Evolutionary conservation across 345 rosid species (phyloP).

Genomic region (Nasturtium officinale): DNA sequence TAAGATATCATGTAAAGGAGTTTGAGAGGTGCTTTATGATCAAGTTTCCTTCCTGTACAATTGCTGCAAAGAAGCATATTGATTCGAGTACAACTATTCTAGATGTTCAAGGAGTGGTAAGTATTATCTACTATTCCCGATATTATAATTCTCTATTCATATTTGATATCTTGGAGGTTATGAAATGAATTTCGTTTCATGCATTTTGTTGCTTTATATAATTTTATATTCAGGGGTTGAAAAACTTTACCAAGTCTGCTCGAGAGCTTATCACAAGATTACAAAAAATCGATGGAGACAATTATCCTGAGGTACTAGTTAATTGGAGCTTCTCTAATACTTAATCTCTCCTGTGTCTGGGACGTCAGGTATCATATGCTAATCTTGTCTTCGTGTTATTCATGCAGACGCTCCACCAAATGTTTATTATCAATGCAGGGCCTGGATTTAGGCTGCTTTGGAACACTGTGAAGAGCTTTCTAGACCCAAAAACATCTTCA

Average conservation of each 20-base stretch:
- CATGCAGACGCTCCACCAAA: constrained; percentile 92
- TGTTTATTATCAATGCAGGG: constrained; percentile 98
- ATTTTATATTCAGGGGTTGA: constrained; percentile 67
- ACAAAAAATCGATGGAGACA: constrained; percentile 93
- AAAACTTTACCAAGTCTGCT: constrained; percentile 93
- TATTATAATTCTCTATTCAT: neutral
- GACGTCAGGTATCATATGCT: constrained; percentile 60
- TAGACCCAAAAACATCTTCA: constrained; percentile 94
- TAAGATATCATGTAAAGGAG: constrained; percentile 91
- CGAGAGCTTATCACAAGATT: constrained; percentile 89
- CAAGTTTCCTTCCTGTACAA: constrained; percentile 95
- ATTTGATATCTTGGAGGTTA: constrained; percentile 25
- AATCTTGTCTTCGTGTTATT: constrained; percentile 30
- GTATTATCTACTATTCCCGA: constrained; percentile 11
- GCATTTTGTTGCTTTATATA: constrained; percentile 4
- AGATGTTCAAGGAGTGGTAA: constrained; percentile 99
- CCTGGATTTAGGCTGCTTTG: constrained; percentile 91
- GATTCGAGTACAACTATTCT: constrained; percentile 95
- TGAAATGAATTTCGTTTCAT: constrained; percentile 53
- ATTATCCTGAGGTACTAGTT: constrained; percentile 85
- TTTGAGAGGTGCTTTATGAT: constrained; percentile 85
- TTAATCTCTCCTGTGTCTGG: constrained; percentile 56
- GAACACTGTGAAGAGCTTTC: constrained; percentile 79
- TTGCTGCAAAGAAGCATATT: constrained; percentile 96
- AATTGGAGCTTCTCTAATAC: constrained; percentile 19